Evolutionary conservation across 2,329 filamentous ascomycete species (phyloP).

Genomic region (Phoma sp.): DNA sequence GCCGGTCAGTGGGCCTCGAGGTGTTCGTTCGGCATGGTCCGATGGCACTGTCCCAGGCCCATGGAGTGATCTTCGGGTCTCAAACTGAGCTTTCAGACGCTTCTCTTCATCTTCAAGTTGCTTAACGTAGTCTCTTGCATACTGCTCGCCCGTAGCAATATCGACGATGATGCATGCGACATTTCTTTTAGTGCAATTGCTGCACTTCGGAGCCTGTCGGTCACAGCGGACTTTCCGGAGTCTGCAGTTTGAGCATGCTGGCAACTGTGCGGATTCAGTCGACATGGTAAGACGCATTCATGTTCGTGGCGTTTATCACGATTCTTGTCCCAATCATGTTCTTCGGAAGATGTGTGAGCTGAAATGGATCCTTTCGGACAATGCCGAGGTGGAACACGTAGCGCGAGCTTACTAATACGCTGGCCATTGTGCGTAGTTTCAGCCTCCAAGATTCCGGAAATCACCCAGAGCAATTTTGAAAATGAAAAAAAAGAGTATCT

Average conservation of each 20-base stretch:
- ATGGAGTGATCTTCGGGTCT: neutral
- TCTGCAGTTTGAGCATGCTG: conserved; percentile 26
- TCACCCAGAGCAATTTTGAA: too few relatives aligned
- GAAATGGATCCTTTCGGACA: too few relatives aligned
- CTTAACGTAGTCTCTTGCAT: conserved; percentile 23
- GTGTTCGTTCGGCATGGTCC: conserved; percentile 7
- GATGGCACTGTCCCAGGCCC: neutral
- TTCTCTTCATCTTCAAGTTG: conserved; percentile 20
- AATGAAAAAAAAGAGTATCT: too few relatives aligned
- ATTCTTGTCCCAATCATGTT: too few relatives aligned
- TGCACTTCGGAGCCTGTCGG: conserved; percentile 22
- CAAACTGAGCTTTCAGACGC: neutral
- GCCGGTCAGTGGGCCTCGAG: conserved; percentile 10
- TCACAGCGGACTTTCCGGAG: conserved; percentile 25
- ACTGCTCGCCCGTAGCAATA: conserved; percentile 17
- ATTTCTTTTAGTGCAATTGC: conserved; percentile 20
- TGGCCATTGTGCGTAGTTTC: too few relatives aligned
- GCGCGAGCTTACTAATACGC: too few relatives aligned
- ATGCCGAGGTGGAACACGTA: too few relatives aligned
- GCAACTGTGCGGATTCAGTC: conserved; percentile 3
- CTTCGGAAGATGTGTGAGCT: too few relatives aligned
- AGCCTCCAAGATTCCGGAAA: too few relatives aligned
- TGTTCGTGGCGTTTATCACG: too few relatives aligned
- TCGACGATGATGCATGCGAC: conserved; percentile 26
- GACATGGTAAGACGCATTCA: too few relatives aligned